Conservation (phyloP, 495 filamentous ascomycete genomes). For the Neurospora tetrasperma region DNA sequence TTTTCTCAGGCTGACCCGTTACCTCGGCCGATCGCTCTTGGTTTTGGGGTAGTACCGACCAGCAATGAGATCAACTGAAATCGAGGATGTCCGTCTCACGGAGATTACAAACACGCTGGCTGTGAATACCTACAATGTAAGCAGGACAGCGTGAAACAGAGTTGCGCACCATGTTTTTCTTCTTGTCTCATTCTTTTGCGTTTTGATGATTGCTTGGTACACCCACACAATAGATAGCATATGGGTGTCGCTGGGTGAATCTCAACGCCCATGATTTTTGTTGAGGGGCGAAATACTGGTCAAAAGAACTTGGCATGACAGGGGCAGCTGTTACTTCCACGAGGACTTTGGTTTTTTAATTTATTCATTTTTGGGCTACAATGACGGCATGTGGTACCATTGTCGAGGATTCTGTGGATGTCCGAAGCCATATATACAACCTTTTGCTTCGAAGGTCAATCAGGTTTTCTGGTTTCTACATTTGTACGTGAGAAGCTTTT, state of each 20-base stretch:
- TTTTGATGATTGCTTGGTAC: neutral
- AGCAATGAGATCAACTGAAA: neutral
- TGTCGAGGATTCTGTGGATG: neutral
- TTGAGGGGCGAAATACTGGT: neutral
- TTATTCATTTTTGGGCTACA: neutral
- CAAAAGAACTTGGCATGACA: neutral
- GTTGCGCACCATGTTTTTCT: neutral
- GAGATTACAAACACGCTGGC: neutral
- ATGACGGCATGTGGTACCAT: neutral
- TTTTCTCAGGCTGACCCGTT: neutral
- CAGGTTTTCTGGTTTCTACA: neutral
- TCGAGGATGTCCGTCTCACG: neutral
- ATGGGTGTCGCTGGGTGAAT: neutral
- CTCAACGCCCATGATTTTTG: neutral
- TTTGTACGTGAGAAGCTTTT: neutral
- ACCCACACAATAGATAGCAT: neutral
- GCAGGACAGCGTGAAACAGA: neutral
- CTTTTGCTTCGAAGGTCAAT: neutral
- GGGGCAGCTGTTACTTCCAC: neutral
- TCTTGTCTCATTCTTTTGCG: neutral
- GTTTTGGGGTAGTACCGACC: neutral
- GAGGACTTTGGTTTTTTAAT: neutral
- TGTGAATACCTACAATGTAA: neutral
- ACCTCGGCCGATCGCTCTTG: neutral
- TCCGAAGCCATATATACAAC: neutral